These are phyloP conservation scores for Fagopyrum esculentum DNA, from an alignment of 148 eudicot genomes.

Conservation along the genomic window DNA sequence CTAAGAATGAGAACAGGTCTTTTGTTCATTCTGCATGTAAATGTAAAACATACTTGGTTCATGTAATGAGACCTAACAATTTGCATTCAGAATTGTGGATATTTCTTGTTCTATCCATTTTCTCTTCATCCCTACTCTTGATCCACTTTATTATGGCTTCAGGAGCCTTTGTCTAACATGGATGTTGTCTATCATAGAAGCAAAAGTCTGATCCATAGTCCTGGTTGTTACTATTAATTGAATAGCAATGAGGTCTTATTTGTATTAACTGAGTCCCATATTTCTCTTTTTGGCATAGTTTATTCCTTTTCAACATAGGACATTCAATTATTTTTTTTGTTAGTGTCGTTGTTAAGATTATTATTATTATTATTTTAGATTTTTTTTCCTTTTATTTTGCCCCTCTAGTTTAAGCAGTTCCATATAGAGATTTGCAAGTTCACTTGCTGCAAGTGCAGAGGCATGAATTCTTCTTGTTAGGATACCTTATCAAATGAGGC, in stretches of 20 bases:
- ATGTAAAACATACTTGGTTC: conserved; percentile 51
- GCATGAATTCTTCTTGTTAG: conserved; percentile 43
- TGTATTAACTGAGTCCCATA: conserved; percentile 8
- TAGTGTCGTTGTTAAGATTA: background rate
- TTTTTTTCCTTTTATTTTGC: conserved; percentile 6
- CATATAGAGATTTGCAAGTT: conserved; percentile 30
- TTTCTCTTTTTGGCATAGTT: background rate
- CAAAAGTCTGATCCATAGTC: conserved; percentile 18
- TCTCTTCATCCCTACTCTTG: conserved; percentile 17
- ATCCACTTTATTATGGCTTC: conserved; percentile 19
- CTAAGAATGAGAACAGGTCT: conserved; percentile 99
- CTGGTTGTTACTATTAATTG: conserved; percentile 14
- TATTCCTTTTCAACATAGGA: background rate
- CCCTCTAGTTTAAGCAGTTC: conserved; percentile 23
- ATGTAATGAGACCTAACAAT: conserved; percentile 34
- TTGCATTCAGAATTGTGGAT: conserved; percentile 17
- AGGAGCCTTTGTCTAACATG: conserved; percentile 23
- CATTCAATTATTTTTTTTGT: background rate
- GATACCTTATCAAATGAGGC: conserved; percentile 48
- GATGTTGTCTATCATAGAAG: conserved; percentile 21
- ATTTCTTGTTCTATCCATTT: background rate
- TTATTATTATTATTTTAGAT: conserved; percentile 7
- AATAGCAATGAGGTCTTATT: conserved; percentile 6
- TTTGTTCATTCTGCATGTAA: conserved; percentile 51
- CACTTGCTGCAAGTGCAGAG: conserved; percentile 36